phyloP scores from a whole-genome alignment of 148 eudicot species.

The Cornus controversa region DNA sequence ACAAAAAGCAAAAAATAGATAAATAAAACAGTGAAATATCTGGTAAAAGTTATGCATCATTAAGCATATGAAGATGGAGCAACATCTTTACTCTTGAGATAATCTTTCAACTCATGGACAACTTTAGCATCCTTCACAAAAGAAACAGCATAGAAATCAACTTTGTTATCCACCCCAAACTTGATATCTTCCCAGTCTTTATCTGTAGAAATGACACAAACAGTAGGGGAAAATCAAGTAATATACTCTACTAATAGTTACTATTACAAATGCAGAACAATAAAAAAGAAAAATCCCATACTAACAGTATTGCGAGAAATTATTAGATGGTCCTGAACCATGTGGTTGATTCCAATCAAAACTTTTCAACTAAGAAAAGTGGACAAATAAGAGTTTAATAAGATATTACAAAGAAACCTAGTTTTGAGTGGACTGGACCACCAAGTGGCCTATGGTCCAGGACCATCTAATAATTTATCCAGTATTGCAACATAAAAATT shows the following conservation, averaged over 20 bases:
- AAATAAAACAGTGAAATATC: background rate
- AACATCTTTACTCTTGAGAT: slow-evolving; percentile 59
- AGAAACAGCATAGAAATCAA: slow-evolving; percentile 96
- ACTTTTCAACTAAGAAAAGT: too few species aligned
- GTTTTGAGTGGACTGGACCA: too few species aligned
- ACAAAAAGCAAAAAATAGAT: too few species aligned
- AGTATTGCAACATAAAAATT: background rate
- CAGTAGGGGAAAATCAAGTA: background rate
- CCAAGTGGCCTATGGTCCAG: too few species aligned
- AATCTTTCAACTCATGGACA: slow-evolving; percentile 82
- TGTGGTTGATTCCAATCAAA: too few species aligned
- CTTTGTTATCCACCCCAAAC: slow-evolving; percentile 93
- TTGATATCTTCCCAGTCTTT: slow-evolving; percentile 99
- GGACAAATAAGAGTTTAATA: too few species aligned
- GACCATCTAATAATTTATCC: too few species aligned
- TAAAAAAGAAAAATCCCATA: background rate
- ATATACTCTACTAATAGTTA: background rate
- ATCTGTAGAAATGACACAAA: slow-evolving; percentile 38
- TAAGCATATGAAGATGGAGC: background rate
- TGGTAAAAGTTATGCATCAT: background rate
- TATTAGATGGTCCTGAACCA: too few species aligned
- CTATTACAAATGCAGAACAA: background rate
- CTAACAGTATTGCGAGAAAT: background rate
- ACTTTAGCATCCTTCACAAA: slow-evolving; percentile 93
- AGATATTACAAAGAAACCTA: too few species aligned